Conservation (phyloP, 164 flowering plant species). For the Vitis cinerea region DNA sequence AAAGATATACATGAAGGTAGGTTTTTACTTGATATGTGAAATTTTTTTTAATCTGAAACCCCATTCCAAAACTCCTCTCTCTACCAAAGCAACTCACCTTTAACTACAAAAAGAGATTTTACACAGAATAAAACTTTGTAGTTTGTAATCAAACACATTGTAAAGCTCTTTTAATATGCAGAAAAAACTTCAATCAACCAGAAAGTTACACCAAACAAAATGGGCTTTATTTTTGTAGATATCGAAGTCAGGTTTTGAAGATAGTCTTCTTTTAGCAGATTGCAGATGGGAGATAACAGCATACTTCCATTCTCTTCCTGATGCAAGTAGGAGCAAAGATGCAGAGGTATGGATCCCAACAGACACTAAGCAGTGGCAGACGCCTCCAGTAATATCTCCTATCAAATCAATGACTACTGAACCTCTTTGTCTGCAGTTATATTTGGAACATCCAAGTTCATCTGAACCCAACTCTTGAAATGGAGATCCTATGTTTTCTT, state of each 20-base stretch:
- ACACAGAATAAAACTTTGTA: too few relatives aligned
- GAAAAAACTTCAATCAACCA: too few relatives aligned
- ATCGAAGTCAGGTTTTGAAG: background rate
- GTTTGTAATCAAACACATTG: too few relatives aligned
- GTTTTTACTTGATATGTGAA: too few relatives aligned
- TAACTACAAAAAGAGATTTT: too few relatives aligned
- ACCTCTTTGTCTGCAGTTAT: slow-evolving; percentile 70
- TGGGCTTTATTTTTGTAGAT: background rate
- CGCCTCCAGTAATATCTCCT: slow-evolving; percentile 77
- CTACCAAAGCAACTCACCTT: too few relatives aligned
- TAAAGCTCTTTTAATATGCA: too few relatives aligned
- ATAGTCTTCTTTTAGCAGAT: slow-evolving; percentile 33
- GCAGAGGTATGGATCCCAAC: slow-evolving; percentile 81
- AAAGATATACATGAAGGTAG: too few relatives aligned
- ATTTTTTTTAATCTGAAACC: too few relatives aligned
- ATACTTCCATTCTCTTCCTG: slow-evolving; percentile 64
- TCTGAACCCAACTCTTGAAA: slow-evolving; percentile 33
- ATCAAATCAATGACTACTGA: slow-evolving; percentile 84
- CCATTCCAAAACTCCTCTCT: too few relatives aligned
- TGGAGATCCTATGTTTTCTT: too few relatives aligned
- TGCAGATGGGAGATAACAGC: slow-evolving; percentile 93
- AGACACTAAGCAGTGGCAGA: slow-evolving; percentile 80
- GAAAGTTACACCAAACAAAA: too few relatives aligned
- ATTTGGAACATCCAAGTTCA: slow-evolving; percentile 71
- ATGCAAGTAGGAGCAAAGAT: slow-evolving; percentile 47